A percentile compares a stretch with the other conserved stretches of the same genome.
Conservation (phyloP, 75 land plant species). For the Gnetum montanum region DNA sequence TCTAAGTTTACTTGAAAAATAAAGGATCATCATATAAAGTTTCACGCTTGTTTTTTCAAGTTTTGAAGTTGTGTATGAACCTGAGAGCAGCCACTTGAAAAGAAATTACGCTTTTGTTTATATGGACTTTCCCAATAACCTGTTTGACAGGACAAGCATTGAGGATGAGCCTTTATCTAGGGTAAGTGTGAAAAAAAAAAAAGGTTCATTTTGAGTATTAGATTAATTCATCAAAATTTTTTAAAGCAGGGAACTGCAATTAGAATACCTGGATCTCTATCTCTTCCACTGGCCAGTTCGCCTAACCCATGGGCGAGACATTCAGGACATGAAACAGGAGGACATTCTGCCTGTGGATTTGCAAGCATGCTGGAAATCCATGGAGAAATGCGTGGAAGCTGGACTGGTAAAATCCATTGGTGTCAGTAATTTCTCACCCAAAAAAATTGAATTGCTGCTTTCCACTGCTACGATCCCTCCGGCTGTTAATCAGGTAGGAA, state of each 20-base stretch:
- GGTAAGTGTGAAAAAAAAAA: too few relatives aligned
- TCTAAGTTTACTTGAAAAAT: too few relatives aligned
- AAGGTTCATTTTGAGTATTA: too few relatives aligned
- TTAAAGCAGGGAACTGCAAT: conserved; percentile 23
- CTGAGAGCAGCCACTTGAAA: too few relatives aligned
- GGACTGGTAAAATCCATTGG: conserved; percentile 11
- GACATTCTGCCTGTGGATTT: conserved; percentile 21
- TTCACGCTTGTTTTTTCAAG: too few relatives aligned
- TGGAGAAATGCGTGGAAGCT: conserved; percentile 15
- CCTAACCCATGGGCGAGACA: conserved; percentile 3
- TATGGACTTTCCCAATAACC: too few relatives aligned
- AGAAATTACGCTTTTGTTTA: too few relatives aligned
- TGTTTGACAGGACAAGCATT: too few relatives aligned
- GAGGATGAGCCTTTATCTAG: too few relatives aligned
- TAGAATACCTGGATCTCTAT: conserved; percentile 34
- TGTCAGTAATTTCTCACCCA: conserved; percentile 14
- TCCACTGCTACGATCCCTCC: conserved; percentile 12
- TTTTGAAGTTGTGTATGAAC: too few relatives aligned
- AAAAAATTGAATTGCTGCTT: conserved; percentile 15
- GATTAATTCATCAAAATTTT: too few relatives aligned
- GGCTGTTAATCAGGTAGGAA: conserved; percentile 39
- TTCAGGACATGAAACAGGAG: neutral
- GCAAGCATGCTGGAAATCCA: conserved; percentile 12
- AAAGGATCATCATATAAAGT: too few relatives aligned
- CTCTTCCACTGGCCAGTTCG: conserved; percentile 29